phyloP scores from a whole-genome alignment of 2,329 filamentous ascomycete genomes.

The Fusarium buharicum region DNA sequence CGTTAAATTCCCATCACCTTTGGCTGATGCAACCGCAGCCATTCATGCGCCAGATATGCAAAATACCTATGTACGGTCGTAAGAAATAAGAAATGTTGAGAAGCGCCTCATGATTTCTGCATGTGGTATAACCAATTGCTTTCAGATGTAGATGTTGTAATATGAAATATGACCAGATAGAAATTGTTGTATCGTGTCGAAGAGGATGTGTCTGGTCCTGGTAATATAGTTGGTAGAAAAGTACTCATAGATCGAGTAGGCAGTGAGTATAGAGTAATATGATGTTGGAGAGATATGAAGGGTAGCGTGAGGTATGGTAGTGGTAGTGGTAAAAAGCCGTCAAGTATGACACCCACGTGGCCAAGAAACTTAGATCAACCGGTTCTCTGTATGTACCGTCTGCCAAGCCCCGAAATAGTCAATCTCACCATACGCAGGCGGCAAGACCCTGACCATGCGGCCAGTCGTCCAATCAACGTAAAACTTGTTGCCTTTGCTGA shows the following conservation, averaged over 20 bases:
- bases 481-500: conserved; percentile 67
- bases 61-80: conserved; percentile 33
- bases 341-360: conserved; percentile 12
- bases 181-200: conserved; percentile 3
- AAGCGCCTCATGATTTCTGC: not conserved
- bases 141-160: conserved; percentile 21
- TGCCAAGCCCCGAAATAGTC: conserved; percentile 63
- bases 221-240: not conserved
- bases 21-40: conserved; percentile 41
- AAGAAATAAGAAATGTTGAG: conserved; percentile 22
- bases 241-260: not conserved
- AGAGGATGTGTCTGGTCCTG: conserved; percentile 24
- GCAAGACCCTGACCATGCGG: conserved; percentile 63
- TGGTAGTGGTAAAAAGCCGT: not conserved
- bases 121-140: conserved; percentile 9
- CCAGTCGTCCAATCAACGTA: conserved; percentile 69
- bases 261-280: conserved; percentile 1
- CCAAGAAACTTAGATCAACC: conserved; percentile 51
- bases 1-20: conserved; percentile 31
- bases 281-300: not conserved
- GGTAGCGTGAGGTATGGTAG: not conserved
- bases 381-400: conserved; percentile 61
- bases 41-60: conserved; percentile 45
- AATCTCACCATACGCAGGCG: conserved; percentile 64
- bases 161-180: not conserved